These are phyloP conservation scores for Zygosaccharomyces siamensis DNA, from an alignment of 805 yeast species.

Conservation along the genomic window DNA sequence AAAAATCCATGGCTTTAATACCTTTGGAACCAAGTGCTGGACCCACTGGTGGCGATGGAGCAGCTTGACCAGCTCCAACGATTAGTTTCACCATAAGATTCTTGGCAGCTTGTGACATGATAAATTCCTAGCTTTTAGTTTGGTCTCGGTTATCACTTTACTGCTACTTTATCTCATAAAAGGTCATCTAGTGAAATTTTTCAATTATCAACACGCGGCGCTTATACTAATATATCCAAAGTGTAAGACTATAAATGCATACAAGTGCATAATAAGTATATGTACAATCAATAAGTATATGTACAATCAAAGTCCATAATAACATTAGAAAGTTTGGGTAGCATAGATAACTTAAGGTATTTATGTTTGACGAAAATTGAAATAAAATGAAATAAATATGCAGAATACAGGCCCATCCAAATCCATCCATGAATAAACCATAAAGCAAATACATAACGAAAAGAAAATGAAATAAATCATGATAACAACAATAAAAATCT, in stretches of 20 bases:
- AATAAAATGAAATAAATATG: background rate
- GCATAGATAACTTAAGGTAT: background rate
- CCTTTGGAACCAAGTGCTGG: conserved; percentile 98
- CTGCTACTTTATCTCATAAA: background rate
- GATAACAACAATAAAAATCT: background rate
- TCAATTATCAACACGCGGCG: background rate
- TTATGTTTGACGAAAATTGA: background rate
- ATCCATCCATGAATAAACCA: background rate
- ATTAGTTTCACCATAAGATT: conserved; percentile 77
- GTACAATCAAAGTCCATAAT: background rate
- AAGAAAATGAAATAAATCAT: background rate
- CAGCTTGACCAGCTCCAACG: conserved; percentile 96
- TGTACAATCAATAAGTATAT: background rate
- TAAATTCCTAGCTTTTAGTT: background rate
- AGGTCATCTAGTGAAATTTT: background rate
- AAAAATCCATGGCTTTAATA: conserved; percentile 96
- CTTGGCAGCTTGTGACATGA: conserved; percentile 42
- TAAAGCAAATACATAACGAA: background rate
- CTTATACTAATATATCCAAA: background rate
- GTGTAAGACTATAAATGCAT: background rate
- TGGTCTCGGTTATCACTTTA: background rate
- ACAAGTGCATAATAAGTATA: background rate
- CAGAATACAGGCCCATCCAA: background rate
- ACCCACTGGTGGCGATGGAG: conserved; percentile 98
- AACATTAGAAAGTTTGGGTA: background rate